Conservation (phyloP, 2,329 filamentous ascomycete species). For the Trichophyton mentagrophytes region DNA sequence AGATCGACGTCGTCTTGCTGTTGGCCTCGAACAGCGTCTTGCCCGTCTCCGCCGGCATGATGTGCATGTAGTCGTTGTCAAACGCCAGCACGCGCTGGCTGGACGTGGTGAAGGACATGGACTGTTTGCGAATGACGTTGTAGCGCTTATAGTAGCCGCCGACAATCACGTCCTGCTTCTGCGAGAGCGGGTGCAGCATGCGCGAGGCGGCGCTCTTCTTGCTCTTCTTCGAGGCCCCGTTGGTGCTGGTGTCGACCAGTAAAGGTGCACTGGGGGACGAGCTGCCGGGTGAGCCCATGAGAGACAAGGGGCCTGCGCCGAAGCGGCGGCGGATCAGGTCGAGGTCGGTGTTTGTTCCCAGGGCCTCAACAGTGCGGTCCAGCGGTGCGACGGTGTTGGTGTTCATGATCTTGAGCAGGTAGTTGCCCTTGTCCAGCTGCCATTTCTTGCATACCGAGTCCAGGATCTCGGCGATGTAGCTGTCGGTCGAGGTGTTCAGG, state of each 20-base stretch:
- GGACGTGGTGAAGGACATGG: conserved; percentile 50
- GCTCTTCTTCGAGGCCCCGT: conserved; percentile 29
- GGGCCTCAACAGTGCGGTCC: conserved; percentile 52
- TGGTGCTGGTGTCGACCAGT: conserved; percentile 33
- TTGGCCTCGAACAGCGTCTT: conserved; percentile 39
- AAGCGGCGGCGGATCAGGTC: conserved; percentile 52
- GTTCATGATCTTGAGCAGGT: conserved; percentile 49
- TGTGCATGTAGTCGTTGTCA: conserved; percentile 54
- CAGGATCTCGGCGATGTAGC: conserved; percentile 55
- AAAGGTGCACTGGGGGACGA: conserved; percentile 53
- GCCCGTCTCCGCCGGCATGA: conserved; percentile 45
- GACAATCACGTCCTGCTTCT: conserved; percentile 35
- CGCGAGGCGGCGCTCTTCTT: conserved; percentile 25
- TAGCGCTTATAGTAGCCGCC: conserved; percentile 48
- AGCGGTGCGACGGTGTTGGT: conserved; percentile 51
- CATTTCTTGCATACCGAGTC: conserved; percentile 50
- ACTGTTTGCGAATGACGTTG: conserved; percentile 51
- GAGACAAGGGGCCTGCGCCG: conserved; percentile 45
- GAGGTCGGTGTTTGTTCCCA: conserved; percentile 47
- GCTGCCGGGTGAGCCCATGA: conserved; percentile 47
- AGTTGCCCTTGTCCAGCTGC: conserved; percentile 51
- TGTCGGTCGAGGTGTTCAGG: conserved; percentile 49
- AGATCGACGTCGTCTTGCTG: conserved; percentile 48
- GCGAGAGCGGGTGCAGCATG: conserved; percentile 35
- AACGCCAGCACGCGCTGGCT: conserved; percentile 50